Conservation (phyloP, 2,329 filamentous ascomycete genomes). For the Pestalotiopsis sp. region DNA sequence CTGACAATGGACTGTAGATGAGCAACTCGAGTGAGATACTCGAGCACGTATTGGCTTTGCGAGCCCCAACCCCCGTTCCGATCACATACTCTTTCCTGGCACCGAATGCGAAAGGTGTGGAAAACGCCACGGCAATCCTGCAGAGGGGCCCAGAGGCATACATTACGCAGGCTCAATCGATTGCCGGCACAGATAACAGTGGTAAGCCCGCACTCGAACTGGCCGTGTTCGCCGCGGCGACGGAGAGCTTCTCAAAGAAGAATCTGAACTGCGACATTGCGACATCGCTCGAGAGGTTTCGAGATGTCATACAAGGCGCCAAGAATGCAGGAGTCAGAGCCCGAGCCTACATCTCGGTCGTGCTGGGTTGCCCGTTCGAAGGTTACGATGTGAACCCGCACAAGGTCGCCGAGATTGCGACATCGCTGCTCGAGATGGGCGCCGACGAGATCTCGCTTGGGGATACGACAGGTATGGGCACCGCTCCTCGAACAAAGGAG, state of each 20-base stretch:
- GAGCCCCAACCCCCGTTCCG: conserved; percentile 54
- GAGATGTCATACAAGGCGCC: conserved; percentile 68
- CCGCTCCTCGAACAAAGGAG: conserved; percentile 42
- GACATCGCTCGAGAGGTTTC: conserved; percentile 72
- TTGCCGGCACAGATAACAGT: conserved; percentile 37
- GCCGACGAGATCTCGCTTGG: conserved; percentile 90
- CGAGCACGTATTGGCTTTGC: conserved; percentile 63
- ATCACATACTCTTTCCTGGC: conserved; percentile 81
- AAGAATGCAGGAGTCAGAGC: conserved; percentile 69
- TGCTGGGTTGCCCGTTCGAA: conserved; percentile 79
- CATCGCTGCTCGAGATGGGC: conserved; percentile 77
- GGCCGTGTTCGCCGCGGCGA: conserved; percentile 81
- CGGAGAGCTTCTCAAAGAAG: conserved; percentile 76
- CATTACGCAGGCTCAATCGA: conserved; percentile 52
- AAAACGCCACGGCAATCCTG: conserved; percentile 61
- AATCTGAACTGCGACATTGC: conserved; percentile 83
- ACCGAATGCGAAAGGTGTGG: conserved; percentile 74
- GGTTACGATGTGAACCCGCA: conserved; percentile 66
- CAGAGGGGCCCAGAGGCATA: conserved; percentile 51
- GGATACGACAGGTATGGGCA: conserved; percentile 91
- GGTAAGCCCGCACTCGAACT: conserved; percentile 63
- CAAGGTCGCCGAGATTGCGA: conserved; percentile 67
- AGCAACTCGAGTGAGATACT: conserved; percentile 77
- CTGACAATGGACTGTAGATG: conserved; percentile 59
- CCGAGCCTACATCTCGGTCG: conserved; percentile 79